phyloP scores from a whole-genome alignment of 116 monocot genomes.

The Phalaenopsis hybrid region DNA sequence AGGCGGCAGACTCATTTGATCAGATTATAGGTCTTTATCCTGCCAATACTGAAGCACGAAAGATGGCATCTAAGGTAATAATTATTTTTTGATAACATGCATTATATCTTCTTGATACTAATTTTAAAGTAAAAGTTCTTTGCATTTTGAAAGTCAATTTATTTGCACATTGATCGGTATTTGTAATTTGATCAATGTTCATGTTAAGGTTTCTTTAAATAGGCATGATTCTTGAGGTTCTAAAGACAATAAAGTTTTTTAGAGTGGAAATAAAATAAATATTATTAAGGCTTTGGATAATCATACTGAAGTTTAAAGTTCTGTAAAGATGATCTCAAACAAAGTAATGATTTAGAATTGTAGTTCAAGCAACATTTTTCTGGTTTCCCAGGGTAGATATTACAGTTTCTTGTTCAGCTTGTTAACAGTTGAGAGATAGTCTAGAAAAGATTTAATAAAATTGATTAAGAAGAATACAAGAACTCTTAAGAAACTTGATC shows the following conservation, averaged over 20 bases:
- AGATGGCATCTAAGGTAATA: slow-evolving; percentile 80
- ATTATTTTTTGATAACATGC: slow-evolving; percentile 3
- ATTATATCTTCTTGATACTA: not conserved
- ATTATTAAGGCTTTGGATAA: not conserved
- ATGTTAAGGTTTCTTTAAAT: not conserved
- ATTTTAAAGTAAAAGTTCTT: not conserved
- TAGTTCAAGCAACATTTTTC: no score
- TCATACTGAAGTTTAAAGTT: not conserved
- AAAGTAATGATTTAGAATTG: not conserved
- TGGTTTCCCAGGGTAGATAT: no score
- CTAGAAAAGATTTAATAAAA: no score
- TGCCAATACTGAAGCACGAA: slow-evolving; percentile 57
- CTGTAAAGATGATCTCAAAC: not conserved
- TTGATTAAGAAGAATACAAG: no score
- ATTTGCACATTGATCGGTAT: not conserved
- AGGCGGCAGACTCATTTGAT: slow-evolving; percentile 69
- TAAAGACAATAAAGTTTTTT: no score
- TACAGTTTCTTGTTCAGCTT: no score
- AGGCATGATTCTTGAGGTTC: not conserved
- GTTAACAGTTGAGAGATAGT: no score
- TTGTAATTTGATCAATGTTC: not conserved
- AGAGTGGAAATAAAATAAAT: not conserved
- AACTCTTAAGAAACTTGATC: no score
- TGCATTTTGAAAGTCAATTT: not conserved
- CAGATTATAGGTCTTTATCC: slow-evolving; percentile 57